A percentile compares a stretch with the other conserved stretches of the same genome.
Evolutionary conservation across 768 basidiomycete species (phyloP).

Genomic region (Saitozyma sp.): DNA sequence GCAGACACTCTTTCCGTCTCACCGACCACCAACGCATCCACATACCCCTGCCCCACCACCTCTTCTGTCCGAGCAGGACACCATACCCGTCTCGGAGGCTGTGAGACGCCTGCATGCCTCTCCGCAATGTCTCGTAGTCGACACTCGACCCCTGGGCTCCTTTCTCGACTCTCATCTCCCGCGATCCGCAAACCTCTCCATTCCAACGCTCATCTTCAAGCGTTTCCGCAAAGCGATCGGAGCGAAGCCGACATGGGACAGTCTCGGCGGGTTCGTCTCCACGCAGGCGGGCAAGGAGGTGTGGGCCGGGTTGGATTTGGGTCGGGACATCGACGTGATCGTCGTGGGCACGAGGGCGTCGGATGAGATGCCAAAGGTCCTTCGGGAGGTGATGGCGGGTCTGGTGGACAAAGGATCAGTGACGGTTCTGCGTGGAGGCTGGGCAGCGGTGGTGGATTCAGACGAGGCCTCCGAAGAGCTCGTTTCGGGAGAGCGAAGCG

Average conservation of each 20-base stretch:
- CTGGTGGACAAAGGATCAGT: slow-evolving; percentile 18
- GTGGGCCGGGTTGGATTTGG: slow-evolving; percentile 80
- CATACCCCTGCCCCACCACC: slow-evolving; percentile 4
- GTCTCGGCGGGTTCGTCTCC: slow-evolving; percentile 76
- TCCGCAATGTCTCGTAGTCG: slow-evolving; percentile 62
- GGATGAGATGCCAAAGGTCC: slow-evolving; percentile 27
- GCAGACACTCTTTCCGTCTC: neutral
- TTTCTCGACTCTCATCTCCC: slow-evolving; percentile 67
- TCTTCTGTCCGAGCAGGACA: slow-evolving; percentile 3
- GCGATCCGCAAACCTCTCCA: slow-evolving; percentile 77
- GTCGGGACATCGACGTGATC: slow-evolving; percentile 46
- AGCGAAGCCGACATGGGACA: slow-evolving; percentile 56
- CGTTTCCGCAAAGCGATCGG: slow-evolving; percentile 66
- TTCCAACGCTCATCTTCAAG: slow-evolving; percentile 87
- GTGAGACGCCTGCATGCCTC: slow-evolving; percentile 58
- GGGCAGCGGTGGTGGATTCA: slow-evolving; percentile 21
- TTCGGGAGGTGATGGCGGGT: slow-evolving; percentile 19
- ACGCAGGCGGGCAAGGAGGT: slow-evolving; percentile 69
- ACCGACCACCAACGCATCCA: neutral
- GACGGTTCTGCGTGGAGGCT: slow-evolving; percentile 37
- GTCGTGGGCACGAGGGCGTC: slow-evolving; percentile 21
- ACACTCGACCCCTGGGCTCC: slow-evolving; percentile 71
- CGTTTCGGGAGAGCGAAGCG: slow-evolving; percentile 17
- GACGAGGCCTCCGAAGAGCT: neutral
- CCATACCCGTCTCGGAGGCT: slow-evolving; percentile 11